Conservation (phyloP, 805 yeast genomes). For the Metschnikowia lunata region DNA sequence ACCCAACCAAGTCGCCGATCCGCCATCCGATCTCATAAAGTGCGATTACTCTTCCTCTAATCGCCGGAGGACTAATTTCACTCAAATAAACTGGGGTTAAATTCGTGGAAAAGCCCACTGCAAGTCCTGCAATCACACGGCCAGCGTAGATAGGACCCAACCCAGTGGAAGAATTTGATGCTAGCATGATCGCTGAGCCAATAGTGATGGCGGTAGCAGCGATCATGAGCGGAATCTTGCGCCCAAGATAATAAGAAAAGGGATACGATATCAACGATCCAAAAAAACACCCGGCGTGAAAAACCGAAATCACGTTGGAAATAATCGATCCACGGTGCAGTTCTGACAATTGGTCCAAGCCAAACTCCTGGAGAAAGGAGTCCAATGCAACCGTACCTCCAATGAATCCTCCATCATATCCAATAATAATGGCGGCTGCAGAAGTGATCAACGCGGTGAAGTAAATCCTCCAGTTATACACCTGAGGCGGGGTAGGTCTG, state of each 20-base stretch:
- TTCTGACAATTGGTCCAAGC: slow-evolving; percentile 21
- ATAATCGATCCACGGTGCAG: slow-evolving; percentile 20
- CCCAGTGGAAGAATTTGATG: slow-evolving; percentile 23
- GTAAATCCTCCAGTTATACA: slow-evolving; percentile 33
- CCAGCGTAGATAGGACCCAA: slow-evolving; percentile 37
- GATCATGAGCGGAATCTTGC: slow-evolving; percentile 27
- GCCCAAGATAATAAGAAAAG: slow-evolving; percentile 30
- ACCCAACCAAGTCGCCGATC: slow-evolving; percentile 36
- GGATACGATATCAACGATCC: slow-evolving; percentile 38
- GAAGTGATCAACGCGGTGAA: slow-evolving; percentile 35
- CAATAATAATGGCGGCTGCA: slow-evolving; percentile 38
- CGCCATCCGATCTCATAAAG: slow-evolving; percentile 38
- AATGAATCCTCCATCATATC: slow-evolving; percentile 39
- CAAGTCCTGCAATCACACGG: slow-evolving; percentile 33
- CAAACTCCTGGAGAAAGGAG: slow-evolving; percentile 31
- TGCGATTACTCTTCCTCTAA: slow-evolving; percentile 30
- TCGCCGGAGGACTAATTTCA: slow-evolving; percentile 35
- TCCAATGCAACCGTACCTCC: slow-evolving; percentile 37
- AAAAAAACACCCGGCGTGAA: slow-evolving; percentile 39
- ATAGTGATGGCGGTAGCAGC: slow-evolving; percentile 31
- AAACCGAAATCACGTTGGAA: slow-evolving; percentile 36
- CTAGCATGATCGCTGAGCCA: slow-evolving; percentile 37
- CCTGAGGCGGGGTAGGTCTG: slow-evolving; percentile 35
- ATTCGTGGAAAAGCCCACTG: slow-evolving; percentile 34
- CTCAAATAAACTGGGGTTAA: slow-evolving; percentile 34